These are phyloP conservation scores for Daedalea quercina DNA, from an alignment of 768 basidiomycete species.

Conservation along the genomic window DNA sequence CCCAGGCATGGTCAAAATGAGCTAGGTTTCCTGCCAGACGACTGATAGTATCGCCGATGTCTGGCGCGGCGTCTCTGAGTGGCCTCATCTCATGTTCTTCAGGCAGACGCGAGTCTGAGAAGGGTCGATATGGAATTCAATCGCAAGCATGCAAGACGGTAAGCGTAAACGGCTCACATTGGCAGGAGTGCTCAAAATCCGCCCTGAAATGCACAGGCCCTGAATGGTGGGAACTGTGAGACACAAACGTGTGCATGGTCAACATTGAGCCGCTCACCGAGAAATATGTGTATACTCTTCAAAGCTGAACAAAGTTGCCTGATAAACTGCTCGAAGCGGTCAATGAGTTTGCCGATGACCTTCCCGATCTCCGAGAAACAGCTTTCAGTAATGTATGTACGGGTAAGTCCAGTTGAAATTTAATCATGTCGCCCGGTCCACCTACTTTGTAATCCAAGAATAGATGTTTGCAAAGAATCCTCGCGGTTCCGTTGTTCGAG, in stretches of 20 bases:
- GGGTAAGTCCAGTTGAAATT: too few species aligned
- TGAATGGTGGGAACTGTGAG: not conserved
- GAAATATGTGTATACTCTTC: conserved; percentile 17
- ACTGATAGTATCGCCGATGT: conserved; percentile 11
- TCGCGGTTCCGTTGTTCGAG: conserved; percentile 16
- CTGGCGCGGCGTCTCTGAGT: conserved; percentile 3
- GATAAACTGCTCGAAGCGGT: conserved; percentile 15
- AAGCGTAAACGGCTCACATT: not conserved
- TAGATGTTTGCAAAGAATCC: too few species aligned
- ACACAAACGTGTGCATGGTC: too few species aligned
- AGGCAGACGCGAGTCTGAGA: conserved; percentile 1
- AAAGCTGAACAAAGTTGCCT: conserved; percentile 16
- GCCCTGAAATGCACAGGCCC: conserved; percentile 9
- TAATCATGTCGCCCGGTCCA: not conserved
- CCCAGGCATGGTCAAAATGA: conserved; percentile 23
- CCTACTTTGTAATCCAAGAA: conserved; percentile 20
- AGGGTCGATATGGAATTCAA: not conserved
- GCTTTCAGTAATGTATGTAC: conserved; percentile 5
- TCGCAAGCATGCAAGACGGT: conserved; percentile 1
- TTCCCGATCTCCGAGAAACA: conserved; percentile 20
- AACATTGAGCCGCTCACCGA: conserved; percentile 5
- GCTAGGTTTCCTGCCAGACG: conserved; percentile 15
- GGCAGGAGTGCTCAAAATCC: conserved; percentile 10
- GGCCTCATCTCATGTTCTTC: conserved; percentile 5
- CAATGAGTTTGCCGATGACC: conserved; percentile 15